phyloP scores from a whole-genome alignment of 768 basidiomycete species.

The Podaxis mareebaensis region DNA sequence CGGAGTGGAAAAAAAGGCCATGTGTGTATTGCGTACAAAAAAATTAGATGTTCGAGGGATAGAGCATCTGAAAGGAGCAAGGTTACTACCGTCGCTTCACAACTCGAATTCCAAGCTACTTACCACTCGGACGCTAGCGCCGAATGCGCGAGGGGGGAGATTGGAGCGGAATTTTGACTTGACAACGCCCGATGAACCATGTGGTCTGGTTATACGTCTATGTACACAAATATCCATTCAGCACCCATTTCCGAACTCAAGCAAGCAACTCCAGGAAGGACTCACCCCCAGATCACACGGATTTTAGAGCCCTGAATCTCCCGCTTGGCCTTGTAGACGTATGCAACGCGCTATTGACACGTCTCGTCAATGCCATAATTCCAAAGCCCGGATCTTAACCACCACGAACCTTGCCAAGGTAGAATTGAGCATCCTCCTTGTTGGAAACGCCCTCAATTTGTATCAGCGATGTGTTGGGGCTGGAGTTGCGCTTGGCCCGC shows the following conservation, averaged over 20 bases:
- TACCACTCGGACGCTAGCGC: conserved; percentile 90
- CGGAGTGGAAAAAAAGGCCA: conserved; percentile 32
- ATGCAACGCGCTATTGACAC: conserved; percentile 80
- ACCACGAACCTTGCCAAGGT: conserved; percentile 90
- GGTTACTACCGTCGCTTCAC: conserved; percentile 1
- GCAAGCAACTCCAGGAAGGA: conserved; percentile 15
- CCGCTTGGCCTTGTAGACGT: conserved; percentile 96
- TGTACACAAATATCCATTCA: not conserved
- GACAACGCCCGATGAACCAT: conserved; percentile 94
- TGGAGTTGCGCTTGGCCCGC: conserved; percentile 95
- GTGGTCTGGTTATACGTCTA: conserved; percentile 90
- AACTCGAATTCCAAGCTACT: conserved; percentile 30
- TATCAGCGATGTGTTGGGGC: conserved; percentile 94
- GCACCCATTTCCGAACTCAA: not conserved
- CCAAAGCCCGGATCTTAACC: not conserved
- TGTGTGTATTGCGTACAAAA: conserved; percentile 30
- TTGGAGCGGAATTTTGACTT: conserved; percentile 96
- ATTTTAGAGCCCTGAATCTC: conserved; percentile 94
- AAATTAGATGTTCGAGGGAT: conserved; percentile 79
- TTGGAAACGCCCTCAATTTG: conserved; percentile 96
- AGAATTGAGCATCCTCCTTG: conserved; percentile 95
- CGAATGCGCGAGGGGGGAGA: conserved; percentile 93
- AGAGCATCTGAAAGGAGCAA: conserved; percentile 70
- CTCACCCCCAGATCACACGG: conserved; percentile 98
- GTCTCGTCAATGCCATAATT: conserved; percentile 1